phyloP scores from a whole-genome alignment of 2,329 filamentous ascomycete species.

The Aspergillus spinulosporus region DNA sequence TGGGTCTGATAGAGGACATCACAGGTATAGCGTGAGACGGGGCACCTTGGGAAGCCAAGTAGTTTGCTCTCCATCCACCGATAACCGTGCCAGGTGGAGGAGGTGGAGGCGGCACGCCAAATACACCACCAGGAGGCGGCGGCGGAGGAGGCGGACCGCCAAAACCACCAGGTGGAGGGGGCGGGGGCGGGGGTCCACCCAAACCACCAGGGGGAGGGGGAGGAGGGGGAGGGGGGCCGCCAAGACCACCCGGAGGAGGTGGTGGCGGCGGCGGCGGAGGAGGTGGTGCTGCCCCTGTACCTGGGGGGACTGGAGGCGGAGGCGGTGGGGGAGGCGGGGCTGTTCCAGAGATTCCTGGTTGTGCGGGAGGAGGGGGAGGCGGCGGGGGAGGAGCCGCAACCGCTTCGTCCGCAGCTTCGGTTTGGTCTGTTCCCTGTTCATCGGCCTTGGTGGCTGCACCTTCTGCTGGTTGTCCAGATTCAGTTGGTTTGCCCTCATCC shows the following conservation, averaged over 20 bases:
- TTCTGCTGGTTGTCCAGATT: conserved; percentile 59
- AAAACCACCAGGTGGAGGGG: conserved; percentile 46
- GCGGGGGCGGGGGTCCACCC: conserved; percentile 57
- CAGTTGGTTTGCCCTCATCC: conserved; percentile 59
- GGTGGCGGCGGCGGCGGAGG: conserved; percentile 44
- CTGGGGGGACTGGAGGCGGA: conserved; percentile 32
- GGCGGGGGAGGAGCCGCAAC: conserved; percentile 1
- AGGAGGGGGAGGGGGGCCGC: conserved; percentile 42
- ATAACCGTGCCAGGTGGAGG: conserved; percentile 66
- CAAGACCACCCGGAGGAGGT: conserved; percentile 45
- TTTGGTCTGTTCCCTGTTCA: conserved; percentile 10
- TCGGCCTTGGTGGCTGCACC: conserved; percentile 58
- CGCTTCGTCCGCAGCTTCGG: conserved; percentile 16
- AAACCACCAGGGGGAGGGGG: conserved; percentile 45
- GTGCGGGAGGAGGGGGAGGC: too few species aligned
- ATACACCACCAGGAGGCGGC: conserved; percentile 45
- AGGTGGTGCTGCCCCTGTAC: conserved; percentile 28
- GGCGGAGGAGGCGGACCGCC: conserved; percentile 42
- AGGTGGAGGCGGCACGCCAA: conserved; percentile 57
- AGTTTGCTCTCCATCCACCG: conserved; percentile 65
- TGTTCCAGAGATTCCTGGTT: too few species aligned
- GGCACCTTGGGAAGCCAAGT: conserved; percentile 64
- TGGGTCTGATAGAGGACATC: conserved; percentile 79
- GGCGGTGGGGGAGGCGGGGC: conserved; percentile 42
- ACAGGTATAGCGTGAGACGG: conserved; percentile 61